These are phyloP conservation scores for Cryphonectria naterciae DNA, from an alignment of 2,329 filamentous ascomycete species.

Conservation along the genomic window DNA sequence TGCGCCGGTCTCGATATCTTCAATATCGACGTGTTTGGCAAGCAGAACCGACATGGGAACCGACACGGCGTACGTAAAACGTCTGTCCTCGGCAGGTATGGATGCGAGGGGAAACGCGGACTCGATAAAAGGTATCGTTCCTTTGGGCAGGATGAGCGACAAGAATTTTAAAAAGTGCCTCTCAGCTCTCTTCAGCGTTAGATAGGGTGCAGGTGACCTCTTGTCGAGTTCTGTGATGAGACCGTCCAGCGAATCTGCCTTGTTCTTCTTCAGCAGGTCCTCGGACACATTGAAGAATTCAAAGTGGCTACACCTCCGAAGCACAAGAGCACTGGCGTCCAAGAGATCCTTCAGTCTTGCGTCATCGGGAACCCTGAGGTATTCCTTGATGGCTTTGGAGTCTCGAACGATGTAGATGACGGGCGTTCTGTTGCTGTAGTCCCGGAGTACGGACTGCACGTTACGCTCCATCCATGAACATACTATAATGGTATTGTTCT, in stretches of 20 bases:
- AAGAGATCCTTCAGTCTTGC: constrained; percentile 63
- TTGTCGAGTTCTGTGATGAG: constrained; percentile 40
- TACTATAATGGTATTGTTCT: constrained; percentile 68
- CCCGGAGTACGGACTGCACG: constrained; percentile 62
- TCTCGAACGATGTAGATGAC: constrained; percentile 74
- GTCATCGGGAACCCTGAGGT: constrained; percentile 61
- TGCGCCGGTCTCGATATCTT: constrained; percentile 66
- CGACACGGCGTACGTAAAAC: constrained; percentile 70
- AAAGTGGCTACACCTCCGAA: constrained; percentile 70
- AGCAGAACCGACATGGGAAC: constrained; percentile 63
- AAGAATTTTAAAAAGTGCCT: constrained; percentile 72
- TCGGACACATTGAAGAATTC: constrained; percentile 80
- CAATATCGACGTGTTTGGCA: constrained; percentile 59
- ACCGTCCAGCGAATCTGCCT: constrained; percentile 37
- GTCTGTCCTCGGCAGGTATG: constrained; percentile 61
- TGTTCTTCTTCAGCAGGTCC: constrained; percentile 35
- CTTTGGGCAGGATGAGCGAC: constrained; percentile 60
- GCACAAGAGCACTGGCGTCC: constrained; percentile 59
- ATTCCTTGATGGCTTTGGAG: constrained; percentile 63
- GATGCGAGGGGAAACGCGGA: constrained; percentile 68
- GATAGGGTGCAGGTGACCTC: constrained; percentile 58
- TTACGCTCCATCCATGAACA: constrained; percentile 72
- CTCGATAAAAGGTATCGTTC: constrained; percentile 61
- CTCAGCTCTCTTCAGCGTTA: constrained; percentile 70
- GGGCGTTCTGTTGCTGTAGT: constrained; percentile 67